A percentile compares a stretch with the other conserved stretches of the same genome.
These are phyloP conservation scores for Mangifera indica DNA, from an alignment of 345 rosid genomes.

Conservation along the genomic window DNA sequence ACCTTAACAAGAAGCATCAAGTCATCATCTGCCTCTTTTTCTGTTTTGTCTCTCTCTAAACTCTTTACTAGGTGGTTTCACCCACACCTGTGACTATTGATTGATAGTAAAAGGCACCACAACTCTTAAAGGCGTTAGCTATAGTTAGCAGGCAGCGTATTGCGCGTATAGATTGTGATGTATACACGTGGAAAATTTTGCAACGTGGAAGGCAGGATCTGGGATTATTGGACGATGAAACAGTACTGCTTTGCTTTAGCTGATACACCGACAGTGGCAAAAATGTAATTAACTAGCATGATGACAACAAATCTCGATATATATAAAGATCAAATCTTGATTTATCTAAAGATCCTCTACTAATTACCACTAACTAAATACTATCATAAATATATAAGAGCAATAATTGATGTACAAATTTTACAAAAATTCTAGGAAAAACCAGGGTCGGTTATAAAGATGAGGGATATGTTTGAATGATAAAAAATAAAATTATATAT, in stretches of 20 bases:
- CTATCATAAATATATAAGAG: no score
- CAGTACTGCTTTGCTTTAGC: neutral
- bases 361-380: no score
- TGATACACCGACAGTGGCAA: constrained; percentile 49
- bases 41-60: neutral
- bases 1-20: constrained; percentile 14
- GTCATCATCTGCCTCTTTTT: neutral
- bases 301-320: no score
- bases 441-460: no score
- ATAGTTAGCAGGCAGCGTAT: neutral
- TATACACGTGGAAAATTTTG: constrained; percentile 11
- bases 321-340: no score
- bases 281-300: constrained; percentile 5
- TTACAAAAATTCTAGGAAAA: no score
- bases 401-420: no score
- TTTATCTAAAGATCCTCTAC: no score
- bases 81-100: neutral
- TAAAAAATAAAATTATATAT: no score
- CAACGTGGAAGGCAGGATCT: constrained; percentile 10
- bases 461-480: no score
- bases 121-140: neutral
- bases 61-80: neutral
- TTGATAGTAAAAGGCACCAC: neutral
- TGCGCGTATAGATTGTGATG: constrained; percentile 8
- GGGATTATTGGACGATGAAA: no score